These are phyloP conservation scores for Venturia nashicola DNA, from an alignment of 2,329 filamentous ascomycete species.

Conservation along the genomic window DNA sequence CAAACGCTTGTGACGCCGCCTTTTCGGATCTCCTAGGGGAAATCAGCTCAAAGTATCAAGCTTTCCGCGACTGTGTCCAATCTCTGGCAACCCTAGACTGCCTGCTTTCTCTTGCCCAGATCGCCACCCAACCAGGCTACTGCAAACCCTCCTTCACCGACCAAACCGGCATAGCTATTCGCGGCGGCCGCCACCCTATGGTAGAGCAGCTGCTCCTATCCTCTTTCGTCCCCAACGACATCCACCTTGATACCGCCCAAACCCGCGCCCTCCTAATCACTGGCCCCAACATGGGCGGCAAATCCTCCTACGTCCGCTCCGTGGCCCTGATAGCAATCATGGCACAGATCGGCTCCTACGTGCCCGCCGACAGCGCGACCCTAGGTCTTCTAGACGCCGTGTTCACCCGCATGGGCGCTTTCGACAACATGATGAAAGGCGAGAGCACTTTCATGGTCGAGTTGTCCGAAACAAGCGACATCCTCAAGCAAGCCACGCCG, in stretches of 20 bases:
- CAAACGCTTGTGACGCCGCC: slow-evolving; percentile 78
- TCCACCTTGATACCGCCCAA: slow-evolving; percentile 35
- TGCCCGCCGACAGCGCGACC: slow-evolving; percentile 62
- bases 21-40: slow-evolving; percentile 60
- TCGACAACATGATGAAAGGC: slow-evolving; percentile 88
- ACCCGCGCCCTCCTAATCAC: slow-evolving; percentile 77
- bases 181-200: slow-evolving; percentile 80
- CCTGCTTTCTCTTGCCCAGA: slow-evolving; percentile 70
- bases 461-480: slow-evolving; percentile 80
- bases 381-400: slow-evolving; percentile 84
- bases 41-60: slow-evolving; percentile 72
- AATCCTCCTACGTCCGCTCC: slow-evolving; percentile 92
- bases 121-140: slow-evolving; percentile 81
- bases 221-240: slow-evolving; percentile 84
- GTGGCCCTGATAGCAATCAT: slow-evolving; percentile 86
- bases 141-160: slow-evolving; percentile 56
- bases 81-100: slow-evolving; percentile 81
- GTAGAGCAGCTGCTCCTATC: slow-evolving; percentile 81
- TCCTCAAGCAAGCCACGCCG: slow-evolving; percentile 77
- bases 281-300: slow-evolving; percentile 97
- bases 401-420: slow-evolving; percentile 89
- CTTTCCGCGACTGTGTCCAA: slow-evolving; percentile 77
- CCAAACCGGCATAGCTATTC: slow-evolving; percentile 56
- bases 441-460: slow-evolving; percentile 99
- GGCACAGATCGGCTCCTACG: slow-evolving; percentile 87